Base-by-base conservation (phyloP, 2,329 filamentous ascomycete genomes). In the Clonostachys sp. region DNA sequence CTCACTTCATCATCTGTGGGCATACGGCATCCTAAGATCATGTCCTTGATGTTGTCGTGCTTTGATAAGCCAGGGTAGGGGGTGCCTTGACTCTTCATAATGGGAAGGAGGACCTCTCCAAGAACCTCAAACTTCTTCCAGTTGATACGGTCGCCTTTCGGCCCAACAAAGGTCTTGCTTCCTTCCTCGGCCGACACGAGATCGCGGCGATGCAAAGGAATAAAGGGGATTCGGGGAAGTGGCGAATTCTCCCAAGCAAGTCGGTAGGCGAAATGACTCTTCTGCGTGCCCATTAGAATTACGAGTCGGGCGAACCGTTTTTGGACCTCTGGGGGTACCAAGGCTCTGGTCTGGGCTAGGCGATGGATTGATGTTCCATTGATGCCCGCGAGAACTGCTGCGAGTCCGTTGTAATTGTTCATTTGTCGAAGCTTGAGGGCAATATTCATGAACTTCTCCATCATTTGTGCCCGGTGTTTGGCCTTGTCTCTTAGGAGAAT, bases 41-140 rank as follows among this genome's bases (percentile, higher is more conserved):
- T 66, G 56, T 88, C 84, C 57, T 84, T 78, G 5, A 88, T 81
- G 46, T 80, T 75, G 50, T 92, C 86, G 57, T 87, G 84, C 57
- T 78, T 84, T 34, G 74, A 72, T 51, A 92, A 71, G 51, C 84
- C 86, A 24, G 83, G 80, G 57, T 96, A 96, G 6, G 90, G 84
- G 44, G 83, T 83, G 46, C 88, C 87, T 66, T 97, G 91, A 59
- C 92, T 96, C 67, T 86, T 87, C 79, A 96, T 95, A 47, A 99
- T 84, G 3, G 89, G 87, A 50, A 96, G 75, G 46, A 97, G 79
- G 6, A 96, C 88, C 57, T 97, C 92, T 7, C 91, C 91, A 67
- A 97, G 84, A 34, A 99, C 86, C 66, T 97, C 92, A 59, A 97
- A 99, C 63, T 99, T 99, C 67, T 87, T 91, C 94, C 94, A 99